Conservation (phyloP, 192 early-diverging fungal species). For the Backusella tuberculispora region DNA sequence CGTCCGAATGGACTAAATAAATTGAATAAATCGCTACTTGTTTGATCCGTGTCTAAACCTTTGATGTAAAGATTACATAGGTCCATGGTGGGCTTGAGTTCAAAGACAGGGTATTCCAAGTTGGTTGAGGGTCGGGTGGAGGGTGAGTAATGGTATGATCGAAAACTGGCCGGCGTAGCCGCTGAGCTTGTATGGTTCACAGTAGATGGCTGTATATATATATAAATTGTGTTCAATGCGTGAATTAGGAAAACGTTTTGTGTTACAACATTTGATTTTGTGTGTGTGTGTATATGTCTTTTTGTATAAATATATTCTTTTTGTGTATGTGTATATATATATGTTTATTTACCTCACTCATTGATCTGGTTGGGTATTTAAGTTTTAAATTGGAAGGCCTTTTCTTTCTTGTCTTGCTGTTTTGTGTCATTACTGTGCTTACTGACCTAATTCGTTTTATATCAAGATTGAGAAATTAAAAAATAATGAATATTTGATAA, state of each 20-base stretch:
- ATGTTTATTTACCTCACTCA: conserved; percentile 12
- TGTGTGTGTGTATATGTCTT: no score
- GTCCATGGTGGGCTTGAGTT: conserved; percentile 36
- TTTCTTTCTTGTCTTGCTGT: conserved; percentile 2
- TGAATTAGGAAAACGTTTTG: no score
- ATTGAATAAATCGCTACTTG: conserved; percentile 93
- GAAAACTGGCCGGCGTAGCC: background rate
- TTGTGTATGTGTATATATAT: conserved; percentile 16
- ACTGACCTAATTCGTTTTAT: conserved; percentile 13
- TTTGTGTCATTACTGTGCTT: background rate
- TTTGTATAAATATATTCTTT: background rate
- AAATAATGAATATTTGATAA: no score
- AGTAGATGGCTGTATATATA: background rate
- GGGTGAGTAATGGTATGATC: background rate
- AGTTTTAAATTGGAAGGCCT: background rate
- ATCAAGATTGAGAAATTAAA: background rate
- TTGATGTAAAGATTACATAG: conserved; percentile 93
- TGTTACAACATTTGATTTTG: no score
- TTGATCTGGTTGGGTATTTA: conserved; percentile 5
- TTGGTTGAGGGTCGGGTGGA: background rate
- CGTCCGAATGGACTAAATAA: conserved; percentile 87
- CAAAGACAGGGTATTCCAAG: conserved; percentile 6
- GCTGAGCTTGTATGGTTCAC: conserved; percentile 7
- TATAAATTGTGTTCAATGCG: no score
- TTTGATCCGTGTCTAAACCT: conserved; percentile 86